Evolutionary conservation across 2,329 filamentous ascomycete species (phyloP), one percentile per base, ranked within the genome.

Genomic region (Raffaelea albimanens): DNA sequence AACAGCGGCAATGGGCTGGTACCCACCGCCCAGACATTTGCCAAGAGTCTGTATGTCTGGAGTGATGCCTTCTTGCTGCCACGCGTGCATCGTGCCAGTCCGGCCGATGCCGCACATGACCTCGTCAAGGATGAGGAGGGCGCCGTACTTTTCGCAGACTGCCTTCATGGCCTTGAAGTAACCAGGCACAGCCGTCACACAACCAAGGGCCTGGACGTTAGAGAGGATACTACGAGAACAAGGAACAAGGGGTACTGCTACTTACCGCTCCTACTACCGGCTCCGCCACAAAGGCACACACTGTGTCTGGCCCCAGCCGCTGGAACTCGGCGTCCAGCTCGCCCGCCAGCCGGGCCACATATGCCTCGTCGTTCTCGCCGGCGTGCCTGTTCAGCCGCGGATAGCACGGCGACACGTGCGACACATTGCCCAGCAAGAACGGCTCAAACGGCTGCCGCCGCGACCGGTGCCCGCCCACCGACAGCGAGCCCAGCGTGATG

Each of bases 201-300:
- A 75, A 2, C 76, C 78, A 2, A 73, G 58, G 0, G 71, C 69
- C 77, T 67, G 19, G 13, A 39, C 18, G 44, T 19, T 16, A 43
- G 8, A 3, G 20, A 7, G 18, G 22, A 20, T 3, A 18, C 5
- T 13, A 19, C 14, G 14, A 43, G 49, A 16, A 25, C 13, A 29
- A 36, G 9, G 29, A 20, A 22, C 4, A 20, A 10, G 23, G 5
- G n/a, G 19, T 23, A 23, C 19, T 10, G 25, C 19, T 3, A 61
- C 67, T 63, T 70, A 84, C 80, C 31, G 85, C 82, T 3, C 85
- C 84, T 14, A 85, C 83, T 1, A 90, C 72, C 0, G 85, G 81
- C 61, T 90, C 85, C 1, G 82, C 80, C 21, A 88, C 71, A 56
- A 90, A 87, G 0, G 81, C 84, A 46, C 79, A 83, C 1, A 89